These are phyloP conservation scores for Chalaropsis ovoidea DNA, from an alignment of 2,329 filamentous ascomycete genomes.

Conservation along the genomic window DNA sequence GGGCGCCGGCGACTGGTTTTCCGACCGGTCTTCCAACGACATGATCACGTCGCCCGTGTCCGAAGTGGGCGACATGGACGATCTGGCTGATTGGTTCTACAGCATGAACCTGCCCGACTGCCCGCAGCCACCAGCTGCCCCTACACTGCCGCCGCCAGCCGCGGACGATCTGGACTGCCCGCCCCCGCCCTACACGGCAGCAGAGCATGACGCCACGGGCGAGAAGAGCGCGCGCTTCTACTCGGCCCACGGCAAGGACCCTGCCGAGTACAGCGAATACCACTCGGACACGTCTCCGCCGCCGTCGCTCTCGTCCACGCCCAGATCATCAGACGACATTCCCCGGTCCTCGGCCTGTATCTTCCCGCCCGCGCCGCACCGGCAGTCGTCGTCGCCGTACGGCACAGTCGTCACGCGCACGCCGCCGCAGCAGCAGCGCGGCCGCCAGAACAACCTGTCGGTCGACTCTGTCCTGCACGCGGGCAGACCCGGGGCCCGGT, in stretches of 20 bases:
- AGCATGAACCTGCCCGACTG: constrained; percentile 27
- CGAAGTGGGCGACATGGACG: constrained; percentile 41
- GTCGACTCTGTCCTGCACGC: neutral
- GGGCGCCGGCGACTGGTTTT: constrained; percentile 46
- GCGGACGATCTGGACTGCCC: neutral
- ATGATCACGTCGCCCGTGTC: constrained; percentile 32
- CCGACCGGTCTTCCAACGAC: constrained; percentile 34
- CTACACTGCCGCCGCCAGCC: neutral
- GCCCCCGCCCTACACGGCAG: neutral
- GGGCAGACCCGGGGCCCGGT: neutral
- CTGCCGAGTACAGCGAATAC: constrained; percentile 9
- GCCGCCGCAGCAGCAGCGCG: neutral
- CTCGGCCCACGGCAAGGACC: constrained; percentile 8
- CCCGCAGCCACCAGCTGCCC: neutral
- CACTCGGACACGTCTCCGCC: constrained; percentile 4
- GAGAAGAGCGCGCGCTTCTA: constrained; percentile 9
- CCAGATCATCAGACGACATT: constrained; percentile 20
- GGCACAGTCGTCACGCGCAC: neutral
- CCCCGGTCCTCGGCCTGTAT: constrained; percentile 11
- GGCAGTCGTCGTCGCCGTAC: constrained; percentile 19
- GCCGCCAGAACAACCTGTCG: neutral
- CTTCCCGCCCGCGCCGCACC: constrained; percentile 10
- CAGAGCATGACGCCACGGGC: neutral
- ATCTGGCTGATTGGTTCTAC: constrained; percentile 44
- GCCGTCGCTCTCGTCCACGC: constrained; percentile 15